Evolutionary conservation across 2,329 filamentous ascomycete genomes (phyloP).

Genomic region (Hypoxylon sp.): DNA sequence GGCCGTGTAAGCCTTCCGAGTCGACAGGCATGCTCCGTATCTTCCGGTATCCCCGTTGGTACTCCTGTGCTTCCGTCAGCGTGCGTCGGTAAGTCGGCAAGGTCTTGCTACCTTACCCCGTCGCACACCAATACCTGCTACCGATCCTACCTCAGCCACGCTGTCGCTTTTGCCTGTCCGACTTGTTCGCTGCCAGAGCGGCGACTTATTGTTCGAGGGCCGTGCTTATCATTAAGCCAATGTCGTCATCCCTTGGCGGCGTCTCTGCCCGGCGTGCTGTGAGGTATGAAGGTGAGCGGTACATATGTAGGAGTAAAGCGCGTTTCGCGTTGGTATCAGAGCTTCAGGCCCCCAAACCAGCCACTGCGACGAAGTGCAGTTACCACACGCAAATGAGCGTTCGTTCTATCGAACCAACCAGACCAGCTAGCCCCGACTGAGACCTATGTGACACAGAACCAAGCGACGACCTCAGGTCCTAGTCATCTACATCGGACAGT

Average conservation of each 20-base stretch:
- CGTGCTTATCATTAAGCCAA: neutral
- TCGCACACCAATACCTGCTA: neutral
- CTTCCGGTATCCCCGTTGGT: constrained; percentile 2
- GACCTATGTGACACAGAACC: no score
- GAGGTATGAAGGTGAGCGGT: neutral
- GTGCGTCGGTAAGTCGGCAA: neutral
- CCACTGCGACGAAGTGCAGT: no score
- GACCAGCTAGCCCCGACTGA: no score
- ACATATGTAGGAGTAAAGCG: no score
- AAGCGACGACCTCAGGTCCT: no score
- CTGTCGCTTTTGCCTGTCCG: neutral
- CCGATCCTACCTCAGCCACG: constrained; percentile 1
- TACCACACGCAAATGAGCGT: no score
- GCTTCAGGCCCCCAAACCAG: neutral
- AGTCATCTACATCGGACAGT: no score
- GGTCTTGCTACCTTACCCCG: neutral
- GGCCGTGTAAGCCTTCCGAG: neutral
- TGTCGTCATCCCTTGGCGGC: neutral
- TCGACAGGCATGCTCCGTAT: constrained; percentile 1
- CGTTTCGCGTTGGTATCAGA: neutral
- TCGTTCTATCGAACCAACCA: no score
- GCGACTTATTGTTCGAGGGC: neutral
- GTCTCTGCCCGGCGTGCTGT: neutral
- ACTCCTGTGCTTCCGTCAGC: neutral
- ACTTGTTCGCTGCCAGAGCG: neutral